Evolutionary conservation across 208 protist species (phyloP).

Genomic region (Strigomonas galati): DNA sequence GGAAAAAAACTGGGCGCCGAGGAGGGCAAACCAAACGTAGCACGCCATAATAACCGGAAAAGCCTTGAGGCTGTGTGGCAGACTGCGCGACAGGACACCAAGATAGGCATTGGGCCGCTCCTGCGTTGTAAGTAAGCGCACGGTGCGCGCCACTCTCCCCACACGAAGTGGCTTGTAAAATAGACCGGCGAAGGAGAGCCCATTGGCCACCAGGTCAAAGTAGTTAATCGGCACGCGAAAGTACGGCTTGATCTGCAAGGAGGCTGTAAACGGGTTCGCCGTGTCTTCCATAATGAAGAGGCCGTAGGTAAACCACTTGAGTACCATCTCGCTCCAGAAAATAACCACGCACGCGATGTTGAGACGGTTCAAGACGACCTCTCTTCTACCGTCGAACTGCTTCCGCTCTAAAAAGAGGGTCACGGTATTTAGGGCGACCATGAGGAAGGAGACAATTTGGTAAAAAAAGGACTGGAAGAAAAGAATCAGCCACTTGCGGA

Average conservation of each 20-base stretch:
- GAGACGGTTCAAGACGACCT: conserved; percentile 13
- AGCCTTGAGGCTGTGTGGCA: conserved; percentile 19
- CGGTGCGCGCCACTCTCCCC: conserved; percentile 32
- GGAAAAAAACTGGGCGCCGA: conserved; percentile 52
- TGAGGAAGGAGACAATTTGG: conserved; percentile 22
- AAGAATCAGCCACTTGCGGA: conserved; percentile 25
- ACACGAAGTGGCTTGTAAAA: conserved; percentile 34
- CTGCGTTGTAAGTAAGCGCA: conserved; percentile 41
- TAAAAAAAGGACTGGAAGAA: conserved; percentile 39
- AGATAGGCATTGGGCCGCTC: conserved; percentile 37
- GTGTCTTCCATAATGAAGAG: conserved; percentile 1
- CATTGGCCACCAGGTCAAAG: conserved; percentile 47
- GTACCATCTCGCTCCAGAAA: conserved; percentile 49
- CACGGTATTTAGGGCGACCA: conserved; percentile 37
- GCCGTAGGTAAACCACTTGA: conserved; percentile 55
- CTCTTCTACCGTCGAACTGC: conserved; percentile 11
- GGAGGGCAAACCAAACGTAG: conserved; percentile 41
- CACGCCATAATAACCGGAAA: conserved; percentile 29
- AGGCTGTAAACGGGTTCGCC: background rate
- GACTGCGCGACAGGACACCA: conserved; percentile 13
- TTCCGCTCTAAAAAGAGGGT: conserved; percentile 53
- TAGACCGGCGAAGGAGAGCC: conserved; percentile 36
- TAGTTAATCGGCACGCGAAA: conserved; percentile 43
- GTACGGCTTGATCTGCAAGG: conserved; percentile 23
- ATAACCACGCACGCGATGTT: conserved; percentile 54